Evolutionary conservation across 805 yeast species (phyloP).

Genomic region (Nakazawaea wickerhamii): DNA sequence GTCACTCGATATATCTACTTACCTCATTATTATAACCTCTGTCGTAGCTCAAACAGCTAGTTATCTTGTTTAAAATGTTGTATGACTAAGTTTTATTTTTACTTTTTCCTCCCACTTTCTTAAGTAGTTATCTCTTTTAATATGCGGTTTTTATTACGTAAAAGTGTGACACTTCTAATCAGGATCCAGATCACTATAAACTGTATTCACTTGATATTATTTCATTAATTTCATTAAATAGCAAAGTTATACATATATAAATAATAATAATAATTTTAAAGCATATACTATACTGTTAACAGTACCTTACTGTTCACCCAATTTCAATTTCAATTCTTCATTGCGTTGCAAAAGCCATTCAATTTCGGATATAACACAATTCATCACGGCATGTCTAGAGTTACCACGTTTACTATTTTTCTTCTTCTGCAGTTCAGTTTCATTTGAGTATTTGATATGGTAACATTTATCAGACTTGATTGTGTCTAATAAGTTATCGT

Average conservation of each 20-base stretch:
- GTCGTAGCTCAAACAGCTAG: neutral
- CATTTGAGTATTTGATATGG: slow-evolving; percentile 1
- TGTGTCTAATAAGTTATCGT: slow-evolving; percentile 25
- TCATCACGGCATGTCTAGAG: slow-evolving; percentile 22
- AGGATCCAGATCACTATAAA: no score
- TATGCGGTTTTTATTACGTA: neutral
- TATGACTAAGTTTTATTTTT: neutral
- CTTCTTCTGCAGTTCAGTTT: neutral
- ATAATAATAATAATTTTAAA: no score
- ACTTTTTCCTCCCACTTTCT: neutral
- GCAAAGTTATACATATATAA: no score
- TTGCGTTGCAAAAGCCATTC: slow-evolving; percentile 20
- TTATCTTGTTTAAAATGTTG: neutral
- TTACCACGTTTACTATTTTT: slow-evolving; percentile 10
- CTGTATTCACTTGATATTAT: no score
- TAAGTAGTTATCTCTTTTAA: neutral
- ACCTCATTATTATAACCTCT: slow-evolving; percentile 7
- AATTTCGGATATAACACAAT: slow-evolving; percentile 23
- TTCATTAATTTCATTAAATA: no score
- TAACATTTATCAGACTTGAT: slow-evolving; percentile 8
- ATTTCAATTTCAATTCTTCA: slow-evolving; percentile 12
- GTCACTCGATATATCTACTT: neutral
- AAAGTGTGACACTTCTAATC: no score
- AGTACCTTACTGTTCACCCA: no score
- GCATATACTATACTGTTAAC: no score